A percentile compares a stretch with the other conserved stretches of the same genome.
phyloP scores from a whole-genome alignment of 2,329 filamentous ascomycete genomes.

The Fusarium irregulare region DNA sequence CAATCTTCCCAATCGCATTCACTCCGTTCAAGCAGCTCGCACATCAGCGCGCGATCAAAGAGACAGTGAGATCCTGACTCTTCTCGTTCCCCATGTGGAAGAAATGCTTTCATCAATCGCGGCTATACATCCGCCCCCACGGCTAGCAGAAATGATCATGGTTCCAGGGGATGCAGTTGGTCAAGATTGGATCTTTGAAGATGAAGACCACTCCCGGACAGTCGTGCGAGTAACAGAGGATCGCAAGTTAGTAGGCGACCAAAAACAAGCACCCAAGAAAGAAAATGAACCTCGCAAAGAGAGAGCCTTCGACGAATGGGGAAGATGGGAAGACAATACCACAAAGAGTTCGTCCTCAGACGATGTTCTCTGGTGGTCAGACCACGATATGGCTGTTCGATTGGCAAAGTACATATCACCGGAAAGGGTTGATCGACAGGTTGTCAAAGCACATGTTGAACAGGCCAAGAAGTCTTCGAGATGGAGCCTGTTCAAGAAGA shows the following conservation, averaged over 20 bases:
- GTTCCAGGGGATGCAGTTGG: conserved; percentile 58
- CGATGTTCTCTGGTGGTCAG: conserved; percentile 58
- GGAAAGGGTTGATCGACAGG: conserved; percentile 43
- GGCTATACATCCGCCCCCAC: conserved; percentile 47
- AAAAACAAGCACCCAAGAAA: conserved; percentile 6
- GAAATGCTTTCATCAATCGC: conserved; percentile 56
- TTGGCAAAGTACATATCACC: conserved; percentile 59
- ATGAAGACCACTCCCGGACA: conserved; percentile 47
- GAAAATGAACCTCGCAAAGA: not conserved
- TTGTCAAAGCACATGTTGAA: conserved; percentile 48
- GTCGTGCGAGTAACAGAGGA: conserved; percentile 48
- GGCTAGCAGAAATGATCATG: conserved; percentile 57
- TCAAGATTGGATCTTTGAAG: conserved; percentile 51
- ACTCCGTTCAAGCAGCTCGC: conserved; percentile 49
- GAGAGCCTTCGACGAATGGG: conserved; percentile 59
- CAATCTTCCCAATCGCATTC: conserved; percentile 53
- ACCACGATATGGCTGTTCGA: conserved; percentile 59
- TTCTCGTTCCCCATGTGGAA: conserved; percentile 56
- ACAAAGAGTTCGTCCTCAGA: not conserved
- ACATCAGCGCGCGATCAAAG: conserved; percentile 50
- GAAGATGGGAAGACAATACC: conserved; percentile 53
- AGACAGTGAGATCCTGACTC: conserved; percentile 55
- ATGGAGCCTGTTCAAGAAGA: conserved; percentile 51
- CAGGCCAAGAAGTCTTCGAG: conserved; percentile 49
- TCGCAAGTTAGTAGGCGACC: conserved; percentile 23